Conservation (phyloP, 306 rosid genomes). For the Cucurbita pepo region DNA sequence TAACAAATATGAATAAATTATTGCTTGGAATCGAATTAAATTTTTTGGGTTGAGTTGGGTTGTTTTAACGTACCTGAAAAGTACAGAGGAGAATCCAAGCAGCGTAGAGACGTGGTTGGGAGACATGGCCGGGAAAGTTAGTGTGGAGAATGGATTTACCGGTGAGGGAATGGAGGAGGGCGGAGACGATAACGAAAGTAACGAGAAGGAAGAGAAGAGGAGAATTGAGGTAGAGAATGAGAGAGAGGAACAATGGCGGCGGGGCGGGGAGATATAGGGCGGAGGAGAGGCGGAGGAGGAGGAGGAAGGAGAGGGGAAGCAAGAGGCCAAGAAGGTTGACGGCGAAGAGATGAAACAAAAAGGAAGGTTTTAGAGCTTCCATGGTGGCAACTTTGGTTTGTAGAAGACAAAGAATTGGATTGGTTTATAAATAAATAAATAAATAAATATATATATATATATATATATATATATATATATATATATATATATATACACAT, state of each 20-base stretch:
- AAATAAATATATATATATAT: too few species aligned
- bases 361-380: conserved; percentile 3
- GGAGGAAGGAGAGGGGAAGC: conserved; percentile 67
- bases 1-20: neutral
- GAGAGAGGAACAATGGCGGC: conserved; percentile 11
- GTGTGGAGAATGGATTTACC: conserved; percentile 15
- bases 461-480: too few species aligned
- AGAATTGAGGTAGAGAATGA: conserved; percentile 20
- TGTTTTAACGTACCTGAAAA: conserved; percentile 28
- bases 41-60: neutral
- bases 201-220: conserved; percentile 33
- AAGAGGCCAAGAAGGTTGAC: conserved; percentile 44
- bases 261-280: conserved; percentile 13
- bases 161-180: conserved; percentile 36
- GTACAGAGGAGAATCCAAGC: conserved; percentile 55
- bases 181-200: conserved; percentile 22
- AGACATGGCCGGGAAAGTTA: neutral
- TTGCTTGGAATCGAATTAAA: too few species aligned
- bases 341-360: conserved; percentile 30
- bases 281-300: conserved; percentile 37
- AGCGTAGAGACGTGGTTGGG: conserved; percentile 22
- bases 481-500: neutral
- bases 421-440: neutral
- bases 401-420: neutral
- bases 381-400: conserved; percentile 10